A percentile compares a stretch with the other conserved stretches of the same genome.
Evolutionary conservation across 1,284 basidiomycete genomes (phyloP).

Genomic region (Tilletia indica): DNA sequence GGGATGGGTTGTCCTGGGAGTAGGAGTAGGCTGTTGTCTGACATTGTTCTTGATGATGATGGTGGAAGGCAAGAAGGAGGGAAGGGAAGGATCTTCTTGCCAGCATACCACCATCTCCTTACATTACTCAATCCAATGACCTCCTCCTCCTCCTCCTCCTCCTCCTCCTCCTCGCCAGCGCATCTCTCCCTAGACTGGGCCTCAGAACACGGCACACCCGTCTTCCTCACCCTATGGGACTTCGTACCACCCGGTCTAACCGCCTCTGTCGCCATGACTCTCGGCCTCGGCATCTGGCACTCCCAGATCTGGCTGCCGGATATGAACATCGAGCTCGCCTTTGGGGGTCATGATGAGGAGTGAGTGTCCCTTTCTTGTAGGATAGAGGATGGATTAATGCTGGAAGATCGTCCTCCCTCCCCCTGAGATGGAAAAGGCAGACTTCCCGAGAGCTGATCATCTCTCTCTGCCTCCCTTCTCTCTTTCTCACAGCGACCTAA

Average conservation of each 20-base stretch:
- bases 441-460: not conserved
- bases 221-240: constrained; percentile 29
- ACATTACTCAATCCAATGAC: too few relatives aligned
- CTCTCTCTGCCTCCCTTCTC: not conserved
- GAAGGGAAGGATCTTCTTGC: too few relatives aligned
- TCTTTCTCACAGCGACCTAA: constrained; percentile 18
- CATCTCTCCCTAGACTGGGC: constrained; percentile 7
- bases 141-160: too few relatives aligned
- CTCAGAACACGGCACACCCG: constrained; percentile 23
- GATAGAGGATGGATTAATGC: not conserved
- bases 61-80: too few relatives aligned
- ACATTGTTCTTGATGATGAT: not conserved
- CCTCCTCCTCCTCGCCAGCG: too few relatives aligned
- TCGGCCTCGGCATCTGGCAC: constrained; percentile 28
- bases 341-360: constrained; percentile 24
- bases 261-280: constrained; percentile 13
- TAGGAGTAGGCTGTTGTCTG: constrained; percentile 13
- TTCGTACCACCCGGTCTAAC: constrained; percentile 21
- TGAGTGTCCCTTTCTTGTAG: constrained; percentile 4
- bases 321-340: constrained; percentile 25
- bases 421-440: too few relatives aligned
- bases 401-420: too few relatives aligned
- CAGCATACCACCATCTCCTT: too few relatives aligned
- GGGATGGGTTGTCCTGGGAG: constrained; percentile 27
- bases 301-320: constrained; percentile 27